Base-by-base conservation (phyloP, 2,329 filamentous ascomycete genomes). In the Ophiocordyceps camponoti-leonardi region DNA sequence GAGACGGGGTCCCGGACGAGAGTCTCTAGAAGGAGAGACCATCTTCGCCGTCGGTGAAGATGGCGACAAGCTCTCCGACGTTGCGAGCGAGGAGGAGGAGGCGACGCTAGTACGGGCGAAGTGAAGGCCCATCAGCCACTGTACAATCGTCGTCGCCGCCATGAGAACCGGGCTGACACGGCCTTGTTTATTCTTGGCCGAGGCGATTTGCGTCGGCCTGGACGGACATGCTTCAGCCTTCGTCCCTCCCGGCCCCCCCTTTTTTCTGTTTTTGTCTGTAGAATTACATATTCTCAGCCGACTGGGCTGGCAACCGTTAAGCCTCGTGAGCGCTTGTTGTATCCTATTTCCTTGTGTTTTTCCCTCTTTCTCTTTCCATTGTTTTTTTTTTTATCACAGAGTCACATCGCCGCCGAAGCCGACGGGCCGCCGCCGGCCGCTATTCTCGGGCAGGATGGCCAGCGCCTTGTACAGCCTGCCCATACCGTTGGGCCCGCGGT, bases 41-140 rank as follows among this genome's bases (percentile, higher is more conserved):
- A 93, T 96, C 50, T 96, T 96, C 56, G 90, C 90, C 1, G 85
- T 96, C 12, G 90, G 87, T 12, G 88, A 94, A 55, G 82, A 83
- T 46, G 76, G 69, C 1, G 86, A 92, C 57, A 86, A 81, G 58
- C 90, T 87, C 70, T 86, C 82, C 16, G 84, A 86, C 47, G 81
- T 85, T 46, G 83, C 81, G 19, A 61, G 56, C 46, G 61, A 61
- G 16, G 67, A 67, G 13, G 72, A 68, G 51, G 77, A 79, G 47
- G 73, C 31, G 14, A 49, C 48, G 40, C 45, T 78, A 50, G 73
- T 78, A 40, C 63, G 60, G 50, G 57, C 57, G 41, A 68, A 63
- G 54, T 71, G 66, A 57, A 40, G 20, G 16, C 23, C 23, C 13
- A 19, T 19, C 40, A 13, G 40, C 40, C 22, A 23, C 35, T 37